Evolutionary conservation across 805 yeast species (phyloP).

Genomic region (Starmerella sirachaensis): DNA sequence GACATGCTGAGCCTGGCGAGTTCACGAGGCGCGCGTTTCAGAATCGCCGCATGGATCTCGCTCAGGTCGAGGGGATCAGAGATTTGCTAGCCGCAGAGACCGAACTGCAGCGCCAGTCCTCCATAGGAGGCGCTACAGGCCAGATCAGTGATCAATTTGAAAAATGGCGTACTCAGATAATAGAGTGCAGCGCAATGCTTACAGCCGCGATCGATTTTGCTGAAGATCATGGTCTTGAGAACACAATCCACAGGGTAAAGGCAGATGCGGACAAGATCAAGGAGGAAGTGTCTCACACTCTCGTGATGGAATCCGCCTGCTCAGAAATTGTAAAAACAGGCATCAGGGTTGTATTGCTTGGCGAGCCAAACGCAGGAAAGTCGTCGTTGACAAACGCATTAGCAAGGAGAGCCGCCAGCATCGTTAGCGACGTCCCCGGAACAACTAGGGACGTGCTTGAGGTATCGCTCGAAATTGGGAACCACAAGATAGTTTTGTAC

Average conservation of each 20-base stretch:
- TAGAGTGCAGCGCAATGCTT: constrained; percentile 56
- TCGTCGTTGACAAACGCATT: constrained; percentile 72
- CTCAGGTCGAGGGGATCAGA: constrained; percentile 81
- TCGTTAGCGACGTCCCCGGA: constrained; percentile 84
- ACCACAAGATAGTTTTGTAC: constrained; percentile 70
- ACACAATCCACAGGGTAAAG: constrained; percentile 2
- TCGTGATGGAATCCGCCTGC: constrained; percentile 7
- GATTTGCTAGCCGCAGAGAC: constrained; percentile 91
- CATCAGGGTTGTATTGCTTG: constrained; percentile 58
- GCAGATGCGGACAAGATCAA: constrained; percentile 31
- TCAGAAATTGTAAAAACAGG: constrained; percentile 56
- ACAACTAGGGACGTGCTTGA: constrained; percentile 87
- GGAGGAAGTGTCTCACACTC: constrained; percentile 30
- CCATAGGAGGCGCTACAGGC: constrained; percentile 64
- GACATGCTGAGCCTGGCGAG: constrained; percentile 91
- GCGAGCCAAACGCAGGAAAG: constrained; percentile 96
- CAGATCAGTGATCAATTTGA: constrained; percentile 42
- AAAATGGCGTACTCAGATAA: constrained; percentile 55
- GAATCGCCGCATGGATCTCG: constrained; percentile 71
- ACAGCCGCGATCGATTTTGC: constrained; percentile 92
- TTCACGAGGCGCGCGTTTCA: constrained; percentile 78
- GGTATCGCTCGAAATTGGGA: constrained; percentile 66
- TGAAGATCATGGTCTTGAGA: constrained; percentile 74
- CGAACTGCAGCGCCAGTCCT: constrained; percentile 69
- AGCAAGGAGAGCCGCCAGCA: constrained; percentile 71